phyloP scores from a whole-genome alignment of 2,329 filamentous ascomycete genomes.

The Cordyceps farinosa region DNA sequence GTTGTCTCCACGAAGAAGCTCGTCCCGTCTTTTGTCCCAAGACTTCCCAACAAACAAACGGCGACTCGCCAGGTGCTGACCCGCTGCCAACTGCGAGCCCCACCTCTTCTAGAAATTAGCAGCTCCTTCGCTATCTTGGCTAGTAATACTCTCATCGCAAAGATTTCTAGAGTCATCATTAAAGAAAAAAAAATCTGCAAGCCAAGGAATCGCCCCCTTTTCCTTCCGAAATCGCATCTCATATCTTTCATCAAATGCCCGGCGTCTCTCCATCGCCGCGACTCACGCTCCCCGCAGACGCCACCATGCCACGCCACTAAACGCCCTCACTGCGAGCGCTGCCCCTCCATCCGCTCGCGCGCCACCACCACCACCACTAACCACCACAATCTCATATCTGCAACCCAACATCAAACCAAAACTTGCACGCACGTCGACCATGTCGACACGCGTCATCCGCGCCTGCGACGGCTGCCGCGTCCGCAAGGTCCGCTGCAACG shows the following conservation, averaged over 20 bases:
- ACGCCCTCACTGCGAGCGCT: background rate
- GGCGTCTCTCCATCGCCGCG: background rate
- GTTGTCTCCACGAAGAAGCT: background rate
- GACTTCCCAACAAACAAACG: background rate
- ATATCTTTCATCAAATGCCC: too few relatives aligned
- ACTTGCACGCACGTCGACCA: background rate
- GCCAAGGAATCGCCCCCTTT: background rate
- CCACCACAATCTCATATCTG: background rate
- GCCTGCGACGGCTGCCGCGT: constrained; percentile 39
- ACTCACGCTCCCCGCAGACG: background rate
- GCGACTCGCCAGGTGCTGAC: background rate
- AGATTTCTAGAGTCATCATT: background rate
- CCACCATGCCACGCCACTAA: constrained; percentile 7
- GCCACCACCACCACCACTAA: background rate
- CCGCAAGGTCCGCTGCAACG: constrained; percentile 38
- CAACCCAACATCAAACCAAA: background rate
- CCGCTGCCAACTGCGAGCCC: constrained; percentile 5
- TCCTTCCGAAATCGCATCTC: too few relatives aligned
- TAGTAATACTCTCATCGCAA: background rate
- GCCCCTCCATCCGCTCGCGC: background rate
- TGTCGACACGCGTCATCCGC: constrained; percentile 19
- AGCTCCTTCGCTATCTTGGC: background rate
- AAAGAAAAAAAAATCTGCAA: background rate
- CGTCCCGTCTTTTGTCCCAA: background rate
- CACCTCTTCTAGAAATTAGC: constrained; percentile 4